A percentile compares a stretch with the other conserved stretches of the same genome.
phyloP scores from a whole-genome alignment of 331 rosid genomes.

The Acacia pycnantha region DNA sequence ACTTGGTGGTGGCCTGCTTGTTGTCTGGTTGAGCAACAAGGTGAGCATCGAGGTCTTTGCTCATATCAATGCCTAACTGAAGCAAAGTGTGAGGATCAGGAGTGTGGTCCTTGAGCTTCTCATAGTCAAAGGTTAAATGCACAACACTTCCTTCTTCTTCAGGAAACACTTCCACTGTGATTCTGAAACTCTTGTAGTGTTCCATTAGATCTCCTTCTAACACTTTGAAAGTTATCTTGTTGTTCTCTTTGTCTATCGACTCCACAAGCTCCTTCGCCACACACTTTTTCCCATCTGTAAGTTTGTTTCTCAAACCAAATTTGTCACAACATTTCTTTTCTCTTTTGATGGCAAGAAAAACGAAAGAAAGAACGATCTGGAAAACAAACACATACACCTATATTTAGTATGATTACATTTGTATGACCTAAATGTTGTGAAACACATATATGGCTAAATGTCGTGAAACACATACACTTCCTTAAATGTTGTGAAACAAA shows the following conservation, averaged over 20 bases:
- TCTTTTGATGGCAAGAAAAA: no score
- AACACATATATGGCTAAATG: no score
- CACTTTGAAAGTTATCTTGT: constrained; percentile 15
- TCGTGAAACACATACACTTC: no score
- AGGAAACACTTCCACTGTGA: not conserved
- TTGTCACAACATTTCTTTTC: not conserved
- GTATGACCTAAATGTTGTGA: no score
- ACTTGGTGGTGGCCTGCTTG: not conserved
- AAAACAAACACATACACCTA: no score
- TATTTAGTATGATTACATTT: no score
- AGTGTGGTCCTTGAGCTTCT: not conserved
- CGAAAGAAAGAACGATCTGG: no score
- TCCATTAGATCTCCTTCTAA: constrained; percentile 6
- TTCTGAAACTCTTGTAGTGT: not conserved
- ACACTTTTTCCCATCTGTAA: constrained; percentile 5
- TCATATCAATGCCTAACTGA: not conserved
- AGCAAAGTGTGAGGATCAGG: not conserved
- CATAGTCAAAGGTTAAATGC: not conserved
- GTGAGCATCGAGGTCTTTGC: constrained; percentile 30
- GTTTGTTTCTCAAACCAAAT: not conserved
- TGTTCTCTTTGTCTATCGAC: constrained; percentile 26
- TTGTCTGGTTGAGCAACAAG: not conserved
- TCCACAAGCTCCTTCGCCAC: constrained; percentile 15
- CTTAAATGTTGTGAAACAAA: no score
- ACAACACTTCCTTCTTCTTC: not conserved